Conservation (phyloP, 2,329 filamentous ascomycete species). For the Trichoderma polysporum region DNA sequence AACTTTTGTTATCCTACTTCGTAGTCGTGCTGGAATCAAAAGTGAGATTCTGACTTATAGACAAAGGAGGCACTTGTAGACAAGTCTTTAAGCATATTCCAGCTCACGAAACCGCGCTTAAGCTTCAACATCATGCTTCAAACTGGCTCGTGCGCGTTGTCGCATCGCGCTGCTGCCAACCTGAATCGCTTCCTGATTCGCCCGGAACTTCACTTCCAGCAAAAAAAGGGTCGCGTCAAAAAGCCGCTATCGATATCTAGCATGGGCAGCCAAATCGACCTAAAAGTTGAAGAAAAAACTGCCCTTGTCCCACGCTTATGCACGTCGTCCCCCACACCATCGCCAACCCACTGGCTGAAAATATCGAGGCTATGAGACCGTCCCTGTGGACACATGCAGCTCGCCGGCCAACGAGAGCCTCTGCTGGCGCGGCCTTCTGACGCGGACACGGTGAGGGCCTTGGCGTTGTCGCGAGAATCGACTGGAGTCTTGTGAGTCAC, state of each 20-base stretch:
- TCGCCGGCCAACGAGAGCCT: conserved; percentile 18
- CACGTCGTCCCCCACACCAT: not conserved
- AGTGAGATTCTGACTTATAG: not conserved
- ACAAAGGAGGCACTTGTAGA: not conserved
- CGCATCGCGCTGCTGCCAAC: not conserved
- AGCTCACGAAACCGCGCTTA: conserved; percentile 4
- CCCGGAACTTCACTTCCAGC: not conserved
- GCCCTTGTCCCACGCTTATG: conserved; percentile 17
- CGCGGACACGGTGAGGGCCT: conserved; percentile 24
- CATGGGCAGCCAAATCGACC: not conserved
- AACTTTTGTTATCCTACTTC: not conserved
- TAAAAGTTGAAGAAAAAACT: not conserved
- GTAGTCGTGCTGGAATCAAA: not conserved
- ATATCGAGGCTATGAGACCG: conserved; percentile 24
- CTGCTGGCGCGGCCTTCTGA: conserved; percentile 21
- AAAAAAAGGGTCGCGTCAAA: not conserved
- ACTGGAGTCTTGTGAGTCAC: conserved; percentile 25
- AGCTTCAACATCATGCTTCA: not conserved
- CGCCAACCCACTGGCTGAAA: conserved; percentile 25
- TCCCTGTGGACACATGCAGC: conserved; percentile 7
- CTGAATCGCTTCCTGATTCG: not conserved
- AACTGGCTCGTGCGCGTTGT: not conserved
- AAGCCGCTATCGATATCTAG: conserved; percentile 3
- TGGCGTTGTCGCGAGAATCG: conserved; percentile 14
- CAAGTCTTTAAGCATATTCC: not conserved